These are phyloP conservation scores for Sabuloglossum arenarium DNA, from an alignment of 495 filamentous ascomycete species.

Conservation along the genomic window DNA sequence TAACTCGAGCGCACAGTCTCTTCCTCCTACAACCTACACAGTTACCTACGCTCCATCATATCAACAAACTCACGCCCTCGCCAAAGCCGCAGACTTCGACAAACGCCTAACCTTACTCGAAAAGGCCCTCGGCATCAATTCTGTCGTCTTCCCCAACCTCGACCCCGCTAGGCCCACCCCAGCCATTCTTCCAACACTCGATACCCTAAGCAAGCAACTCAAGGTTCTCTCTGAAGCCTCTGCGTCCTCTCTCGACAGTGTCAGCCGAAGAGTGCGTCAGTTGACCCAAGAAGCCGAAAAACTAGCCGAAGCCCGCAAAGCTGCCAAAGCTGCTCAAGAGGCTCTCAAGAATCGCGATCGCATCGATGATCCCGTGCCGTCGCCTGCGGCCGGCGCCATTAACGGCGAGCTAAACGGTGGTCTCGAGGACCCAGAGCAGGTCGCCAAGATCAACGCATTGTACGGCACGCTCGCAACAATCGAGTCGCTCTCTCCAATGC, in stretches of 20 bases:
- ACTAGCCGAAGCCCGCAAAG: constrained; percentile 26
- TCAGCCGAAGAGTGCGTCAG: constrained; percentile 49
- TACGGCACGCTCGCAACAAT: constrained; percentile 81
- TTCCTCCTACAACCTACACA: constrained; percentile 22
- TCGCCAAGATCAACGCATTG: constrained; percentile 75
- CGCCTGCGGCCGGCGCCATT: not conserved
- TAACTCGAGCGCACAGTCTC: not conserved
- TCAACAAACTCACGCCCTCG: constrained; percentile 42
- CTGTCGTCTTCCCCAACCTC: constrained; percentile 40
- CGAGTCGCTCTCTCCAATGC: constrained; percentile 61
- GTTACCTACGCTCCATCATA: constrained; percentile 34
- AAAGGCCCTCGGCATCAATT: constrained; percentile 56
- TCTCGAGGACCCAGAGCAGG: constrained; percentile 29
- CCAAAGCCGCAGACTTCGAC: constrained; percentile 77
- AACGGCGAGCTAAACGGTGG: constrained; percentile 1
- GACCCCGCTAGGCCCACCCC: constrained; percentile 31
- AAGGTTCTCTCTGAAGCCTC: constrained; percentile 40
- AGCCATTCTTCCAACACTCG: constrained; percentile 60
- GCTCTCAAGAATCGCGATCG: constrained; percentile 12
- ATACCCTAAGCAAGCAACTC: constrained; percentile 53
- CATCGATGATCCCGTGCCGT: not conserved
- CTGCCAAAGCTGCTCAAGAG: constrained; percentile 10
- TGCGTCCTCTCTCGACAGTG: constrained; percentile 47
- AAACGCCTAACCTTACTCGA: constrained; percentile 58
- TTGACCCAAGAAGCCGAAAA: constrained; percentile 62